Conservation (phyloP, 2,329 filamentous ascomycete species). For the Trichoderma pleuroti region DNA sequence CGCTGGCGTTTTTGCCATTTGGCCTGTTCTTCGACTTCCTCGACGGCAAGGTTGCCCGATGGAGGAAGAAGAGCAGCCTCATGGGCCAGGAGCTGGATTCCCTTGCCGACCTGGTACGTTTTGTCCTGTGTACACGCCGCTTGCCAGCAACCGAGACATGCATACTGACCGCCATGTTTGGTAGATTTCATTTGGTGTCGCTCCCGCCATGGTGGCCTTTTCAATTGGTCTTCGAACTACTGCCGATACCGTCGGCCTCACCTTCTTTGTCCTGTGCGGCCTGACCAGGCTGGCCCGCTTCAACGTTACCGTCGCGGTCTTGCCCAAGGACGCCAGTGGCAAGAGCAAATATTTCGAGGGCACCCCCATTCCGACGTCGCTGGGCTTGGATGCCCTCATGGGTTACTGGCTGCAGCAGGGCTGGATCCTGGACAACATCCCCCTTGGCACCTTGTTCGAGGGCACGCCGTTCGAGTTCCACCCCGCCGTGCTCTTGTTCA, state of each 20-base stretch:
- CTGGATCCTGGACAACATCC: conserved; percentile 76
- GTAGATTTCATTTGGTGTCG: conserved; percentile 92
- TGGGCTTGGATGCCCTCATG: conserved; percentile 79
- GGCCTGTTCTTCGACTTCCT: conserved; percentile 97
- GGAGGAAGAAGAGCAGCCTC: conserved; percentile 93
- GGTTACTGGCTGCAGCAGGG: conserved; percentile 81
- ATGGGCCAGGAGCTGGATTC: conserved; percentile 99
- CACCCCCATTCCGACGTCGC: conserved; percentile 88
- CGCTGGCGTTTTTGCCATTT: conserved; percentile 83
- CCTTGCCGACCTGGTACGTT: conserved; percentile 80
- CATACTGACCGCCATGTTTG: conserved; percentile 6
- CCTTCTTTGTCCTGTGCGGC: conserved; percentile 91
- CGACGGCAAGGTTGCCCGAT: conserved; percentile 93
- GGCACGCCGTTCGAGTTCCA: conserved; percentile 78
- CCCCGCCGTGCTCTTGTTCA: conserved; percentile 74
- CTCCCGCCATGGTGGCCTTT: conserved; percentile 84
- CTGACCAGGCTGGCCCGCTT: conserved; percentile 92
- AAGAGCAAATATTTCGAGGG: conserved; percentile 97
- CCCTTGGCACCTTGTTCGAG: conserved; percentile 64
- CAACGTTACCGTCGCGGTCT: conserved; percentile 86
- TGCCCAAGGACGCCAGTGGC: conserved; percentile 87
- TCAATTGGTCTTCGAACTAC: conserved; percentile 81
- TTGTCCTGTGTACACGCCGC: neutral
- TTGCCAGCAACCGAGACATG: neutral
- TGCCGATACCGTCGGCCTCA: conserved; percentile 73